These are phyloP conservation scores for Aureoboletus auriporus DNA, from an alignment of 768 basidiomycete genomes.

Conservation along the genomic window DNA sequence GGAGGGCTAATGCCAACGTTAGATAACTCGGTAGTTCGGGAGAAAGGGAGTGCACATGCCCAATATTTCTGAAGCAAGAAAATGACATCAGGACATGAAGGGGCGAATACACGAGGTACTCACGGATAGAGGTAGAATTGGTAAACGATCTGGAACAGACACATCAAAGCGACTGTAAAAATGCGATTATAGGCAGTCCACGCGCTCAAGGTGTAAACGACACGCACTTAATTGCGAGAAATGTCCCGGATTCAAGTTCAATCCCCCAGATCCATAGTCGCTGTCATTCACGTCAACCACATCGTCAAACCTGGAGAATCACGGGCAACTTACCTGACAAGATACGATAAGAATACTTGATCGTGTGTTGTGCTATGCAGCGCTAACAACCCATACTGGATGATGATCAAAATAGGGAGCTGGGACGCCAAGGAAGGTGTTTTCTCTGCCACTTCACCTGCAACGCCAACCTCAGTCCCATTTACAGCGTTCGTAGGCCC, in stretches of 20 bases:
- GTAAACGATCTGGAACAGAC: constrained; percentile 87
- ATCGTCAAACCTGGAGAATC: neutral
- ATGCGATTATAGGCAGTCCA: neutral
- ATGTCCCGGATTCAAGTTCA: constrained; percentile 86
- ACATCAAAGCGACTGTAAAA: constrained; percentile 82
- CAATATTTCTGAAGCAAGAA: constrained; percentile 50
- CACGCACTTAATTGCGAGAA: constrained; percentile 84
- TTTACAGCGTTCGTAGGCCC: constrained; percentile 24
- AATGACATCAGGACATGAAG: neutral
- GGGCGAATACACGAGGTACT: constrained; percentile 26
- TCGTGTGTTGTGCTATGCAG: constrained; percentile 88
- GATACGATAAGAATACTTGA: constrained; percentile 88
- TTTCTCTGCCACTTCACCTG: constrained; percentile 46
- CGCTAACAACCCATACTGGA: constrained; percentile 88
- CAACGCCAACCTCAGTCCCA: constrained; percentile 26
- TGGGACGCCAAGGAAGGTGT: constrained; percentile 65
- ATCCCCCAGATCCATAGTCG: constrained; percentile 78
- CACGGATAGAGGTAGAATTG: constrained; percentile 91
- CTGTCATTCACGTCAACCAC: constrained; percentile 35
- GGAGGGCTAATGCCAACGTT: constrained; percentile 52
- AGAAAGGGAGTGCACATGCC: constrained; percentile 34
- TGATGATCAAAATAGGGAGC: constrained; percentile 79
- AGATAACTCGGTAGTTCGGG: constrained; percentile 3
- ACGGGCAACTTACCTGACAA: constrained; percentile 43
- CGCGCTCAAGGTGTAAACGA: neutral